Conservation (phyloP, 192 early-diverging fungal genomes). For the Coemansia sp. region DNA sequence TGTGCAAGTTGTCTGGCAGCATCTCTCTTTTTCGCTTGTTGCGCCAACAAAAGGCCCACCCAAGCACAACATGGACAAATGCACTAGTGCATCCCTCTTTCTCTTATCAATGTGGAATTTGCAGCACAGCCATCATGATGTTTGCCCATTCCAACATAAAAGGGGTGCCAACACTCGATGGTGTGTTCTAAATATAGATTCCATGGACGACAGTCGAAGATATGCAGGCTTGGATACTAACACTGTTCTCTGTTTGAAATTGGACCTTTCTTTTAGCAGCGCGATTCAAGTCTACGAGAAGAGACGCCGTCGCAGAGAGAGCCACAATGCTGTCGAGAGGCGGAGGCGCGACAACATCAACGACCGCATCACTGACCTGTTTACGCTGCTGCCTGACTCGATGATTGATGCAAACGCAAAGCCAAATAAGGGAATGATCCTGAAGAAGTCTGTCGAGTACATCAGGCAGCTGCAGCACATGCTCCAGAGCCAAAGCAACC, state of each 20-base stretch:
- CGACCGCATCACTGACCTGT: conserved; percentile 94
- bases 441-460: conserved; percentile 92
- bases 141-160: too few species aligned
- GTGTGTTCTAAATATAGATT: background rate
- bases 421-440: conserved; percentile 94
- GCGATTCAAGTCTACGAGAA: conserved; percentile 69
- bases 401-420: conserved; percentile 78
- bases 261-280: conserved; percentile 6
- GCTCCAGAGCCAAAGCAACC: conserved; percentile 62
- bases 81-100: background rate
- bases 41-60: too few species aligned
- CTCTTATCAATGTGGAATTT: background rate
- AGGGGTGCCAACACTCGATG: too few species aligned
- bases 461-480: conserved; percentile 77
- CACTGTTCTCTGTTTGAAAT: background rate
- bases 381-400: conserved; percentile 78
- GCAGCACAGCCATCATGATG: background rate
- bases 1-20: background rate
- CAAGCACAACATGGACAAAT: too few species aligned
- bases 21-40: too few species aligned
- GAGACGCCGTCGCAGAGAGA: conserved; percentile 87
- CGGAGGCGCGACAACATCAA: conserved; percentile 97
- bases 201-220: too few species aligned
- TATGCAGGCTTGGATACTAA: too few species aligned
- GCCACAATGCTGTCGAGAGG: conserved; percentile 97